Evolutionary conservation across 495 filamentous ascomycete species (phyloP).

Genomic region (Penicillium odoratum): DNA sequence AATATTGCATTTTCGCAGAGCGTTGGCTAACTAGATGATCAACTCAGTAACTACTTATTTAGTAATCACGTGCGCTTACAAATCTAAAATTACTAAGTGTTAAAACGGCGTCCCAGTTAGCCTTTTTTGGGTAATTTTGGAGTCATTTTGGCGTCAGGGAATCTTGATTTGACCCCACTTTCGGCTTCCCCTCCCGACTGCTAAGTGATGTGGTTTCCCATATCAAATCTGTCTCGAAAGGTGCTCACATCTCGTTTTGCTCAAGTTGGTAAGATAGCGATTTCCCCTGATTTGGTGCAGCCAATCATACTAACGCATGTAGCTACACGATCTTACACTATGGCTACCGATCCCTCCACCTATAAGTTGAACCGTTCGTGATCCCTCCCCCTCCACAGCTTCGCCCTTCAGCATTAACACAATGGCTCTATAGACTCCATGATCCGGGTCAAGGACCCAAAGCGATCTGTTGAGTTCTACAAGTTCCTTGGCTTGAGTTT

Average conservation of each 20-base stretch:
- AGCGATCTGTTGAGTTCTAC: conserved; percentile 90
- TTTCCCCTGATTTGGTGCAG: conserved; percentile 10
- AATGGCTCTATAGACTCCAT: conserved; percentile 51
- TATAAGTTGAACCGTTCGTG: conserved; percentile 86
- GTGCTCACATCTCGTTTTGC: conserved; percentile 27
- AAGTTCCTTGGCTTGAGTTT: conserved; percentile 87
- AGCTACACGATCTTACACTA: conserved; percentile 51
- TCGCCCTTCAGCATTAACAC: conserved; percentile 12
- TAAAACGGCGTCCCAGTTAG: too few species aligned
- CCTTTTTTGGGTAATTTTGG: too few species aligned
- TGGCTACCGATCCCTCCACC: conserved; percentile 75
- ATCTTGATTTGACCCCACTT: too few species aligned
- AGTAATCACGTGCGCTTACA: too few species aligned
- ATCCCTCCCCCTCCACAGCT: neutral
- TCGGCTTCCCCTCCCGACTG: neutral
- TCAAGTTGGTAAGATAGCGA: neutral
- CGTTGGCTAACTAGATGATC: neutral
- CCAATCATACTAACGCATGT: conserved; percentile 17
- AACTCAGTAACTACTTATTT: too few species aligned
- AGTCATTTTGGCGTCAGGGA: too few species aligned
- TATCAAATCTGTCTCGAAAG: conserved; percentile 13
- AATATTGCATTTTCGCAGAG: neutral
- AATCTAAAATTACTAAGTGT: too few species aligned
- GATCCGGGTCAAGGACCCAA: conserved; percentile 93
- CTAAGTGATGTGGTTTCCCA: neutral